Percentiles rank a stretch among this genome's conserved stretches.
These are phyloP conservation scores for Poa annua DNA, from an alignment of 176 grass and related monocot species.

Conservation along the genomic window DNA sequence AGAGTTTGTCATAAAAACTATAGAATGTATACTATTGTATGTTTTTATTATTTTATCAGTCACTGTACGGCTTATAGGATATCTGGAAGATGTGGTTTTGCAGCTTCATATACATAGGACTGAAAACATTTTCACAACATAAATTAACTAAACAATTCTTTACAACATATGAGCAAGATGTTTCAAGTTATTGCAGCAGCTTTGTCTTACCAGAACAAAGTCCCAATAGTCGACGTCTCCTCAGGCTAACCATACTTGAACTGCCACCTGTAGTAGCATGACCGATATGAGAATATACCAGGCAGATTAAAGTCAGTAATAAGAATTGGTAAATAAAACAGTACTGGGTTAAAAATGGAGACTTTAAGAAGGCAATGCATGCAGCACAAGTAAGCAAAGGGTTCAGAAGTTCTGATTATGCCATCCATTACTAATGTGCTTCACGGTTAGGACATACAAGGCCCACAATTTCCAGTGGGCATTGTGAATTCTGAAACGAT, in stretches of 20 bases:
- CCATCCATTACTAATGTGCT: not conserved
- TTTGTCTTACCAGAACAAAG: slow-evolving; percentile 67
- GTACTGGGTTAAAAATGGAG: not conserved
- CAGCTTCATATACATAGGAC: too few species aligned
- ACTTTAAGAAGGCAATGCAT: slow-evolving; percentile 11
- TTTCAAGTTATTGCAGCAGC: slow-evolving; percentile 29
- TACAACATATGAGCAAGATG: slow-evolving; percentile 2
- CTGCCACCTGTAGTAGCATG: slow-evolving; percentile 48
- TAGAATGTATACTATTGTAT: not conserved
- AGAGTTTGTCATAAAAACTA: too few species aligned
- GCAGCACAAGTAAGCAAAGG: slow-evolving; percentile 11
- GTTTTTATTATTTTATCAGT: slow-evolving; percentile 12
- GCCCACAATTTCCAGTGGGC: not conserved
- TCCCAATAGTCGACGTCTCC: slow-evolving; percentile 68
- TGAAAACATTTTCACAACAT: slow-evolving; percentile 15
- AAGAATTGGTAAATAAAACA: slow-evolving; percentile 19
- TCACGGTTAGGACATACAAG: not conserved
- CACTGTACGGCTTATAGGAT: not conserved
- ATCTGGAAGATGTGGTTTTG: too few species aligned
- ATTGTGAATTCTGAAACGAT: slow-evolving; percentile 11
- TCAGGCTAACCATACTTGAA: slow-evolving; percentile 89
- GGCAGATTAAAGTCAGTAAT: slow-evolving; percentile 20
- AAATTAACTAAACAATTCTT: slow-evolving; percentile 20
- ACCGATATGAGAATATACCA: slow-evolving; percentile 34
- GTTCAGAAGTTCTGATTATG: slow-evolving; percentile 15